Evolutionary conservation across 2,329 filamentous ascomycete species (phyloP).

Genomic region (Neopestalotiopsis clavispora): DNA sequence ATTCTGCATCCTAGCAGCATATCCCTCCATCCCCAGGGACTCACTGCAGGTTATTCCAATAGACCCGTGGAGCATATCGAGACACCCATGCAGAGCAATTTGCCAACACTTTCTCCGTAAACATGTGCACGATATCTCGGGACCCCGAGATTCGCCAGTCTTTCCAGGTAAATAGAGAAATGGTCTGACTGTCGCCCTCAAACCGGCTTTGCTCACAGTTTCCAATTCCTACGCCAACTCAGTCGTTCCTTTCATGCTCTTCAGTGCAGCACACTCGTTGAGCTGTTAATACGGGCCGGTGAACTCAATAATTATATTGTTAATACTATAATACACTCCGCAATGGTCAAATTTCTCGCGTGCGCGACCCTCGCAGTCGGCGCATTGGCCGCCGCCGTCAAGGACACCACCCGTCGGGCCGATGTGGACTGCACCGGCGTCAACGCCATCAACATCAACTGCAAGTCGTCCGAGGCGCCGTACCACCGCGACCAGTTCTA

Average conservation of each 20-base stretch:
- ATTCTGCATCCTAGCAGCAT: neutral
- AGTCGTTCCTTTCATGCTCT: too few species aligned
- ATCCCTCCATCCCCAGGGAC: neutral
- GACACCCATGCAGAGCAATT: neutral
- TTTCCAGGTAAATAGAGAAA: neutral
- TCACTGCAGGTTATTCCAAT: neutral
- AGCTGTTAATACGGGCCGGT: too few species aligned
- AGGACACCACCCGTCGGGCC: neutral
- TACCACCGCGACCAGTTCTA: slow-evolving; percentile 4
- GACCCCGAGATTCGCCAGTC: neutral
- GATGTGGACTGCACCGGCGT: slow-evolving; percentile 18
- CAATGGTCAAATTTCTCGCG: neutral
- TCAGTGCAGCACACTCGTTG: too few species aligned
- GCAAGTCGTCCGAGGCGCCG: slow-evolving; percentile 22
- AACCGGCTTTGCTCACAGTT: too few species aligned
- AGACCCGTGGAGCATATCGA: neutral
- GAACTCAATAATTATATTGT: neutral
- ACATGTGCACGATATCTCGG: neutral
- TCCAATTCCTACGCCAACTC: too few species aligned
- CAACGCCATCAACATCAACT: slow-evolving; percentile 22
- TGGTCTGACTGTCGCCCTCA: neutral
- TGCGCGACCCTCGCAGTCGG: neutral
- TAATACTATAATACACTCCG: neutral
- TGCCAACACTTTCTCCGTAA: neutral
- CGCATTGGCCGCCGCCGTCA: neutral